A percentile compares a stretch with the other conserved stretches of the same genome.
Evolutionary conservation across 805 yeast species (phyloP).

Genomic region (Scheffersomyces ergatensis): DNA sequence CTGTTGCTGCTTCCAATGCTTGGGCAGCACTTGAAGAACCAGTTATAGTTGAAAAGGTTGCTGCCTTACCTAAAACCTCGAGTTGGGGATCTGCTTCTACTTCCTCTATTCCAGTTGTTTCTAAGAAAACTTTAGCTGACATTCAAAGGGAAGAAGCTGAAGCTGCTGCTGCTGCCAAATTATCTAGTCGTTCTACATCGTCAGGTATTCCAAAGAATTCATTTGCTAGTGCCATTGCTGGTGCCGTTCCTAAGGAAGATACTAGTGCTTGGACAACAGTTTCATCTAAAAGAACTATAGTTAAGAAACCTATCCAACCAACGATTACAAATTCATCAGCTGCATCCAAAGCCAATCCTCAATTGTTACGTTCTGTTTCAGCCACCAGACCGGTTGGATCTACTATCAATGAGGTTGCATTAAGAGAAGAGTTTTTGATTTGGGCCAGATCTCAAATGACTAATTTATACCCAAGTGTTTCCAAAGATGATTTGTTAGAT

Average conservation of each 20-base stretch:
- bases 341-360: slow-evolving; percentile 28
- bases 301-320: slow-evolving; percentile 6
- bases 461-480: slow-evolving; percentile 70
- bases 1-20: slow-evolving; percentile 13
- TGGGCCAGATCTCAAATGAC: slow-evolving; percentile 73
- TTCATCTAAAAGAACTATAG: slow-evolving; percentile 27
- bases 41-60: slow-evolving; percentile 13
- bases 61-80: slow-evolving; percentile 38
- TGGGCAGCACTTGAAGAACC: slow-evolving; percentile 19
- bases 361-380: slow-evolving; percentile 34
- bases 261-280: slow-evolving; percentile 44
- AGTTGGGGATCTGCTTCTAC: slow-evolving; percentile 38
- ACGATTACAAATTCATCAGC: slow-evolving; percentile 12
- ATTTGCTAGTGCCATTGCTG: slow-evolving; percentile 33
- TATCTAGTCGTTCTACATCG: slow-evolving; percentile 13
- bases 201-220: slow-evolving; percentile 10
- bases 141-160: slow-evolving; percentile 60
- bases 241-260: slow-evolving; percentile 22
- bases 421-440: slow-evolving; percentile 56
- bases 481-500: slow-evolving; percentile 73
- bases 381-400: slow-evolving; percentile 24
- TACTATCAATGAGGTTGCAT: slow-evolving; percentile 14
- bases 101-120: slow-evolving; percentile 15
- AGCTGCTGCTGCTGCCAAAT: slow-evolving; percentile 27
- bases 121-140: slow-evolving; percentile 53